These are phyloP conservation scores for Kwoniella shandongensis DNA, from an alignment of 768 basidiomycete genomes.

Conservation along the genomic window DNA sequence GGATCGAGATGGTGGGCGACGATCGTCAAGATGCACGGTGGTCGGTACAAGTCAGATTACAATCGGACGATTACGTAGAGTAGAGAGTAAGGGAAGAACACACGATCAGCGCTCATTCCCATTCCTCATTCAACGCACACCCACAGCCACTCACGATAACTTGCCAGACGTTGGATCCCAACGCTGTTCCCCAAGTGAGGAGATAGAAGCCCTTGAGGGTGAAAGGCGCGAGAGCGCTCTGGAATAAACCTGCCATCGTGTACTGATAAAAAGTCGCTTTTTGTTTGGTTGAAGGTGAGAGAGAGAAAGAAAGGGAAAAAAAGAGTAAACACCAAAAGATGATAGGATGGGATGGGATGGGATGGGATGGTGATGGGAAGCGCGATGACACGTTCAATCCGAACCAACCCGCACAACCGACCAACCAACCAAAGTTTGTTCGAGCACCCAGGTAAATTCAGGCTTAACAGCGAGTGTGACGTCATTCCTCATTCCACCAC, in stretches of 20 bases:
- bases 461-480: not conserved
- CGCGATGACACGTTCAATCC: not conserved
- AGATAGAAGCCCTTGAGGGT: conserved; percentile 49
- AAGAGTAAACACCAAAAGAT: not conserved
- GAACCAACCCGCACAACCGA: no score
- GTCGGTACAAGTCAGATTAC: not conserved
- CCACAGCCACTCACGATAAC: conserved; percentile 36
- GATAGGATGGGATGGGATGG: not conserved
- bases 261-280: not conserved
- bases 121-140: not conserved
- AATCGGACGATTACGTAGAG: not conserved
- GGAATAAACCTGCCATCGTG: conserved; percentile 29
- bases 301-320: not conserved
- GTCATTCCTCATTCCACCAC: conserved; percentile 2
- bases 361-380: not conserved
- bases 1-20: conserved; percentile 1
- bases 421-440: no score
- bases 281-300: not conserved
- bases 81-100: not conserved
- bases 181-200: conserved; percentile 46
- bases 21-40: no score
- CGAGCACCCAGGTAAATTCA: no score
- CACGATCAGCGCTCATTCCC: not conserved
- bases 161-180: conserved; percentile 46
- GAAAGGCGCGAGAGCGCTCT: conserved; percentile 46